A percentile compares a stretch with the other conserved stretches of the same genome.
Evolutionary conservation across 352 stramenopile species (phyloP).

Genomic region (Blastocystis sp.): DNA sequence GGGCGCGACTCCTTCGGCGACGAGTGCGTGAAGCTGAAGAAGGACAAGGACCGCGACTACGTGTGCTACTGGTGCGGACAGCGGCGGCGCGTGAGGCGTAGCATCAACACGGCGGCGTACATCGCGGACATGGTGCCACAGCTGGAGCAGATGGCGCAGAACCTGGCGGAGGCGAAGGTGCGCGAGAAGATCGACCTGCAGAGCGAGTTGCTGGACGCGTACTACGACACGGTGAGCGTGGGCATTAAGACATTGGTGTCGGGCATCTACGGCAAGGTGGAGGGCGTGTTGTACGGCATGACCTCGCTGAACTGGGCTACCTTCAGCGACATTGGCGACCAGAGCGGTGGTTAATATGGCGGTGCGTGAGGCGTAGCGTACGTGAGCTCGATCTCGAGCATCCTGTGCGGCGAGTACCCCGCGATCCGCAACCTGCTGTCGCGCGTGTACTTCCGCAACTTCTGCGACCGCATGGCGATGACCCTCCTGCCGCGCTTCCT

Average conservation of each 20-base stretch:
- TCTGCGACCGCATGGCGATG: slow-evolving; percentile 94
- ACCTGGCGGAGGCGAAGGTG: slow-evolving; percentile 78
- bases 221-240: slow-evolving; percentile 88
- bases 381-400: slow-evolving; percentile 86
- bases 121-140: slow-evolving; percentile 93
- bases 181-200: slow-evolving; percentile 87
- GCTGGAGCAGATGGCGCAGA: slow-evolving; percentile 82
- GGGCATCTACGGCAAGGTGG: slow-evolving; percentile 84
- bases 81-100: no score
- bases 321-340: slow-evolving; percentile 90
- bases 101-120: slow-evolving; percentile 91
- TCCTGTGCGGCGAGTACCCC: slow-evolving; percentile 86
- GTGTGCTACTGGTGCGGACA: no score
- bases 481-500: slow-evolving; percentile 79
- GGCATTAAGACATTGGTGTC: slow-evolving; percentile 90
- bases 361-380: slow-evolving; percentile 75
- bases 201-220: slow-evolving; percentile 85
- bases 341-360: slow-evolving; percentile 75
- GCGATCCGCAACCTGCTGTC: slow-evolving; percentile 84
- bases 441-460: slow-evolving; percentile 90
- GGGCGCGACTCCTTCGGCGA: slow-evolving; percentile 12
- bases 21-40: slow-evolving; percentile 33
- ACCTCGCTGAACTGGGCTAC: slow-evolving; percentile 86
- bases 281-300: slow-evolving; percentile 85
- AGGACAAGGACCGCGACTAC: no score